These are phyloP conservation scores for Talaromyces amestolkiae DNA, from an alignment of 2,329 filamentous ascomycete species.

Conservation along the genomic window DNA sequence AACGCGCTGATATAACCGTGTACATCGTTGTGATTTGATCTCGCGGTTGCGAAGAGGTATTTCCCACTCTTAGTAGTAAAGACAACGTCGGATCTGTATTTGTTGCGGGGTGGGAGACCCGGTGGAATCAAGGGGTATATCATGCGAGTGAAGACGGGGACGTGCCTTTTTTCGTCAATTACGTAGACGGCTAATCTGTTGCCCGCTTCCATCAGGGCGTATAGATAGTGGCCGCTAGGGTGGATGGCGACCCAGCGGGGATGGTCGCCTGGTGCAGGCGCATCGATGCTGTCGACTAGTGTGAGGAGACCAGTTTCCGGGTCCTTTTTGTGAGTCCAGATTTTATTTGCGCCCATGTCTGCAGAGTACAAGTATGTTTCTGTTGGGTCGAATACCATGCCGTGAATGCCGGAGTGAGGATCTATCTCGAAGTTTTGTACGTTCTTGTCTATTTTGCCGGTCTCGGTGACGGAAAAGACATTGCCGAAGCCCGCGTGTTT, in stretches of 20 bases:
- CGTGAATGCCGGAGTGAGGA: conserved; percentile 48
- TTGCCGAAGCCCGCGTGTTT: conserved; percentile 78
- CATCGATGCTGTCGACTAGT: conserved; percentile 69
- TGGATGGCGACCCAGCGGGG: conserved; percentile 87
- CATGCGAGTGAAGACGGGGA: conserved; percentile 75
- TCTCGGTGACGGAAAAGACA: conserved; percentile 52
- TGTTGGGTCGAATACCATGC: conserved; percentile 48
- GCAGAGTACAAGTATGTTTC: conserved; percentile 50
- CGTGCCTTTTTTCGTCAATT: conserved; percentile 68
- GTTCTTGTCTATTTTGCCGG: conserved; percentile 42
- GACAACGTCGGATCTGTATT: conserved; percentile 83
- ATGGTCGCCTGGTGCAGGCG: conserved; percentile 70
- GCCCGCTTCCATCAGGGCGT: conserved; percentile 85
- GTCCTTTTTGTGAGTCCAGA: conserved; percentile 80
- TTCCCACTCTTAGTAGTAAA: conserved; percentile 65
- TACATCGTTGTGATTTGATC: conserved; percentile 70
- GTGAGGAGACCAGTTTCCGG: conserved; percentile 59
- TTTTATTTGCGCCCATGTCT: conserved; percentile 48
- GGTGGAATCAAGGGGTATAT: conserved; percentile 77
- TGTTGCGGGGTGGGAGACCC: conserved; percentile 47
- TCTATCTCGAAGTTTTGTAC: conserved; percentile 49
- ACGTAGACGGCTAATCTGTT: conserved; percentile 80
- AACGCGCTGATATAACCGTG: conserved; percentile 84
- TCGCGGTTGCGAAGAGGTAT: conserved; percentile 82
- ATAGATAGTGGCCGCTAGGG: conserved; percentile 72